A percentile compares a stretch with the other conserved stretches of the same genome.
Conservation (phyloP, 257 asterid species). For the Solanum boliviense region DNA sequence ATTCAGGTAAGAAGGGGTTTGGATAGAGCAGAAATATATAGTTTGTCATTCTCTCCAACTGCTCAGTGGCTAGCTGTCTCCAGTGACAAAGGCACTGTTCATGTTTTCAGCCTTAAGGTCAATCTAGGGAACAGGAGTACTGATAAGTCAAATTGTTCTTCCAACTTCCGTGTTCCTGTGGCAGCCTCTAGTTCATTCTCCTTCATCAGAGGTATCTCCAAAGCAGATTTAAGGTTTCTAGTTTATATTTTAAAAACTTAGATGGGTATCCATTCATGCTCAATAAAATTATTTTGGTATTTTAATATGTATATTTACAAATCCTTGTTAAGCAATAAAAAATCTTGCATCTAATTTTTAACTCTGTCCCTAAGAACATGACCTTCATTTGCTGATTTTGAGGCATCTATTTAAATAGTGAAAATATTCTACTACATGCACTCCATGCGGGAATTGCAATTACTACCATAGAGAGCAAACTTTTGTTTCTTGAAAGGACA, state of each 20-base stretch:
- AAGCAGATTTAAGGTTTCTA: background rate
- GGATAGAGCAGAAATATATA: conserved; percentile 87
- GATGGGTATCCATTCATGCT: background rate
- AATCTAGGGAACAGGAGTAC: conserved; percentile 36
- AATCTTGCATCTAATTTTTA: background rate
- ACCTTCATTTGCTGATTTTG: background rate
- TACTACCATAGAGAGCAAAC: background rate
- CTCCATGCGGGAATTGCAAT: background rate
- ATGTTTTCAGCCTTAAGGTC: conserved; percentile 66
- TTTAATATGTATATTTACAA: background rate
- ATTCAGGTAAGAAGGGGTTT: conserved; percentile 88
- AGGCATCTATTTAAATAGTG: background rate
- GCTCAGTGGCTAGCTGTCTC: conserved; percentile 89
- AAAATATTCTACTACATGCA: background rate
- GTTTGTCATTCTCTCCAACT: conserved; percentile 75
- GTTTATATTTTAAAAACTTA: background rate
- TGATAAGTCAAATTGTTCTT: conserved; percentile 31
- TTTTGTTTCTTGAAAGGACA: background rate
- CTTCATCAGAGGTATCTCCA: conserved; percentile 62
- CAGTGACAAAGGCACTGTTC: conserved; percentile 89
- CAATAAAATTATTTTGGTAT: background rate
- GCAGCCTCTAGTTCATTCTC: conserved; percentile 55
- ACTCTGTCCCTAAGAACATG: background rate
- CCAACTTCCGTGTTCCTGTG: conserved; percentile 27
- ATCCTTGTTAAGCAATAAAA: background rate